Conservation (phyloP, 2,329 filamentous ascomycete genomes). For the Chaetomiaceae sp. region DNA sequence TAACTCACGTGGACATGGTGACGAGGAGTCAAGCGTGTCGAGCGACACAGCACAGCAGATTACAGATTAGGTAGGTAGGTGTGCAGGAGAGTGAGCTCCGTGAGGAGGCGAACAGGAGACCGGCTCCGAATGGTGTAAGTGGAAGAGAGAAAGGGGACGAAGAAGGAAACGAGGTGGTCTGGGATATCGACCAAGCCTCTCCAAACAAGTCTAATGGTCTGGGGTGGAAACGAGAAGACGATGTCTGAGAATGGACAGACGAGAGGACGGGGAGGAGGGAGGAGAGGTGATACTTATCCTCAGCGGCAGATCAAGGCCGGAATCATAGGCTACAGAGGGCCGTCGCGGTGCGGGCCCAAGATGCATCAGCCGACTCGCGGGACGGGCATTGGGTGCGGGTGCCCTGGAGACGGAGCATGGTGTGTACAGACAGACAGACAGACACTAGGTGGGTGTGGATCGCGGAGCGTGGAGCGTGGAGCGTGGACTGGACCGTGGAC, state of each 20-base stretch:
- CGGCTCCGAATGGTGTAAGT: conserved; percentile 26
- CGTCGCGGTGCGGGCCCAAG: conserved; percentile 24
- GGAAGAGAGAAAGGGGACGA: conserved; percentile 17
- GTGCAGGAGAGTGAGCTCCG: conserved; percentile 5
- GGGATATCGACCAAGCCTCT: conserved; percentile 22
- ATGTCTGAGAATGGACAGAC: conserved; percentile 28
- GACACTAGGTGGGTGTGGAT: conserved; percentile 9
- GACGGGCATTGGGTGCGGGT: conserved; percentile 19
- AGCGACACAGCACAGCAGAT: conserved; percentile 25
- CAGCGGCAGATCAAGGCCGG: conserved; percentile 19
- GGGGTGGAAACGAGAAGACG: conserved; percentile 20
- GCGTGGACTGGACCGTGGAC: conserved; percentile 17
- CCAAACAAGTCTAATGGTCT: conserved; percentile 25
- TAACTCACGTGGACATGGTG: conserved; percentile 43
- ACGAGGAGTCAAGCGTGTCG: conserved; percentile 22
- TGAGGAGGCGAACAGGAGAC: conserved; percentile 23
- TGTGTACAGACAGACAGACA: no score
- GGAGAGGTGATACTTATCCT: conserved; percentile 30
- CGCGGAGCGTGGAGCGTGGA: neutral
- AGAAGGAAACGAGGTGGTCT: conserved; percentile 17
- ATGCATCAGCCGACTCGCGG: conserved; percentile 23
- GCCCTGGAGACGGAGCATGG: conserved; percentile 14
- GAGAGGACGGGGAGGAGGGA: conserved; percentile 24
- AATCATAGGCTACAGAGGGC: conserved; percentile 27
- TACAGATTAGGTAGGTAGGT: conserved; percentile 24